A percentile compares a stretch with the other conserved stretches of the same genome.
These are phyloP conservation scores for Cardamine occulta DNA, from an alignment of 345 rosid species.

Conservation along the genomic window DNA sequence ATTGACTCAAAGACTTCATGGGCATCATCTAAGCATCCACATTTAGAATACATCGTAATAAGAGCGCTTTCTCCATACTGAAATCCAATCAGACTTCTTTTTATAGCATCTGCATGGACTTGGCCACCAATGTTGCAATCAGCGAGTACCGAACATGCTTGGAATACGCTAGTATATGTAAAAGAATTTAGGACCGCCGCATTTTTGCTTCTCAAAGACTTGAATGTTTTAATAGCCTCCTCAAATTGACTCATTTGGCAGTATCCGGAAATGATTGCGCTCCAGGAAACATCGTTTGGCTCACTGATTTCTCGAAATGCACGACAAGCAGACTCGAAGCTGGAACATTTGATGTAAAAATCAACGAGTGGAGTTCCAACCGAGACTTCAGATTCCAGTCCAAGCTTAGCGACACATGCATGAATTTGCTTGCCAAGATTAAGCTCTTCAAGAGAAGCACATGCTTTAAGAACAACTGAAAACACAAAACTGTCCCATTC, in stretches of 20 bases:
- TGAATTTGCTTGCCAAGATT: conserved; percentile 67
- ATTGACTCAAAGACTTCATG: conserved; percentile 58
- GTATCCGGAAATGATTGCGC: conserved; percentile 65
- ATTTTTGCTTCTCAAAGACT: conserved; percentile 54
- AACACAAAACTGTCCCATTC: conserved; percentile 68
- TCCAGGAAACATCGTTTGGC: conserved; percentile 80
- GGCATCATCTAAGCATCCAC: conserved; percentile 70
- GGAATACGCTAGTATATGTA: conserved; percentile 70
- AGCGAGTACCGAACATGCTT: conserved; percentile 69
- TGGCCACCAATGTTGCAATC: conserved; percentile 66
- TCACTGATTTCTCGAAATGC: conserved; percentile 59
- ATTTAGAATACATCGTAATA: conserved; percentile 71
- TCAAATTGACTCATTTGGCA: conserved; percentile 63
- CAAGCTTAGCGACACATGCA: conserved; percentile 58
- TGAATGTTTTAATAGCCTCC: conserved; percentile 54
- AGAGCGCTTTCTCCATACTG: conserved; percentile 71
- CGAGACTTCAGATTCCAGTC: conserved; percentile 66
- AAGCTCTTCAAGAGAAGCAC: conserved; percentile 56
- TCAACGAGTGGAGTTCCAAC: conserved; percentile 81
- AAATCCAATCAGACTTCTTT: conserved; percentile 57
- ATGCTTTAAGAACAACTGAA: conserved; percentile 73
- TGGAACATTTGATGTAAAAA: conserved; percentile 63
- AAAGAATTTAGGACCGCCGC: conserved; percentile 53
- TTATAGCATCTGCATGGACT: conserved; percentile 79
- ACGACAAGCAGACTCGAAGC: conserved; percentile 56